Conservation (phyloP, 1,284 basidiomycete species). For the Trichosporon sp. region DNA sequence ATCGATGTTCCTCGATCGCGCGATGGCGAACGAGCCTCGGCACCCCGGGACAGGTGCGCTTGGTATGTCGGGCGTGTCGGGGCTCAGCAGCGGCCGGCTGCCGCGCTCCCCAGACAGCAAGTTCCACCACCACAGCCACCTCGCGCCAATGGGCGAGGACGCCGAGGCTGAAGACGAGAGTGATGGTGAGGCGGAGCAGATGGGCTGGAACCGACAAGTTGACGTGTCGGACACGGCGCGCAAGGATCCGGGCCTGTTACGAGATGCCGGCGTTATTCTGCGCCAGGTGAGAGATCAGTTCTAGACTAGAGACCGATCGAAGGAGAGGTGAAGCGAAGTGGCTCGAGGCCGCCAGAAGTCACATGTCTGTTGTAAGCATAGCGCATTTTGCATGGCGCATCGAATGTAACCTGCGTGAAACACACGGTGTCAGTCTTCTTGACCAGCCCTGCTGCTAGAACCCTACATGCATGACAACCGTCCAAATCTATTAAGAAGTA, state of each 20-base stretch:
- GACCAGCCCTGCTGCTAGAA: not conserved
- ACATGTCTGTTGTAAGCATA: constrained; percentile 4
- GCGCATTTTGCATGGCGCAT: too few species aligned
- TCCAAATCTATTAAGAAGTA: constrained; percentile 1
- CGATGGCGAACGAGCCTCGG: constrained; percentile 56
- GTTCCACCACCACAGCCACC: not conserved
- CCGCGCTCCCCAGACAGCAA: not conserved
- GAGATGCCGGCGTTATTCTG: constrained; percentile 40
- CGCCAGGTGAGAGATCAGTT: constrained; percentile 41
- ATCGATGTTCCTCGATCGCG: constrained; percentile 74
- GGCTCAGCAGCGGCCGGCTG: not conserved
- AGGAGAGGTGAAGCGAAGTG: not conserved
- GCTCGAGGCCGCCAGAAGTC: not conserved
- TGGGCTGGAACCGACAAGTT: constrained; percentile 18
- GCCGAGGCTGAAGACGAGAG: constrained; percentile 13
- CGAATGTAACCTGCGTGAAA: not conserved
- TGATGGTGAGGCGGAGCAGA: constrained; percentile 19
- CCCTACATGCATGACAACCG: constrained; percentile 4
- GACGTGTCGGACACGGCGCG: constrained; percentile 21
- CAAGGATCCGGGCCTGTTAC: constrained; percentile 28
- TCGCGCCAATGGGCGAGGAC: not conserved
- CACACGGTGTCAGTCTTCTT: not conserved
- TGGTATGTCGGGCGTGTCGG: not conserved
- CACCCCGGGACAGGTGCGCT: not conserved
- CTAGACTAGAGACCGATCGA: not conserved